A percentile compares a stretch with the other conserved stretches of the same genome.
Conservation (phyloP, 2,329 filamentous ascomycete genomes). For the Cladophialophora psammophila region DNA sequence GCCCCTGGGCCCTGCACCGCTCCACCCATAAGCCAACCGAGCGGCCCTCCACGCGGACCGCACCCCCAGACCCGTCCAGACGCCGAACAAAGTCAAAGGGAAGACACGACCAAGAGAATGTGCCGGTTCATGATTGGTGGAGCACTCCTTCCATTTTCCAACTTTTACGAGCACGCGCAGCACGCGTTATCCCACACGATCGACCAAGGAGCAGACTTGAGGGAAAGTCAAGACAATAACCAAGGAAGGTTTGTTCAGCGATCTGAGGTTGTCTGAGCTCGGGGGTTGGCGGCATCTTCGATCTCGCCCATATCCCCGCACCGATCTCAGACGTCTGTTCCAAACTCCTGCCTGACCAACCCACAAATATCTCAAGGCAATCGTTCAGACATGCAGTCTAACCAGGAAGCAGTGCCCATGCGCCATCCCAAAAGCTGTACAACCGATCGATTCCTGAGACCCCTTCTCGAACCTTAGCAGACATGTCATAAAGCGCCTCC, state of each 20-base stretch:
- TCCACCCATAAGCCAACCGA: slow-evolving; percentile 24
- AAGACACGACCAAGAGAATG: slow-evolving; percentile 9
- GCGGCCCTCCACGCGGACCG: slow-evolving; percentile 23
- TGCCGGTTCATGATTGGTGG: slow-evolving; percentile 5
- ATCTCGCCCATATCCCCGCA: background rate
- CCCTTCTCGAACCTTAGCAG: background rate
- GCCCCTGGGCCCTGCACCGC: background rate
- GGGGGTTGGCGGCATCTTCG: slow-evolving; percentile 11
- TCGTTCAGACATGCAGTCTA: background rate
- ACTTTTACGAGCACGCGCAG: background rate
- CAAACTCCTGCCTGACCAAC: background rate
- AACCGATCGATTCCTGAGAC: background rate
- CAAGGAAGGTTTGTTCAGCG: slow-evolving; percentile 6
- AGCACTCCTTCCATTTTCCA: background rate
- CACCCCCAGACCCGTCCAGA: slow-evolving; percentile 22
- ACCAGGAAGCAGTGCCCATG: background rate
- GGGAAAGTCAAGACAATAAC: slow-evolving; percentile 1
- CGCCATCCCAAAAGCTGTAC: background rate
- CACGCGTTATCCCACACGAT: background rate
- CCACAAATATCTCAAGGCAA: background rate
- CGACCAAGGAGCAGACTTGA: background rate
- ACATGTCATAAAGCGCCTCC: slow-evolving; percentile 4
- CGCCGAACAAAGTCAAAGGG: slow-evolving; percentile 8
- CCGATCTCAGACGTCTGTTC: background rate
- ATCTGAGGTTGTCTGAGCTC: background rate